phyloP scores from a whole-genome alignment of 2,329 filamentous ascomycete species.

The Pseudogymnoascus sp. region DNA sequence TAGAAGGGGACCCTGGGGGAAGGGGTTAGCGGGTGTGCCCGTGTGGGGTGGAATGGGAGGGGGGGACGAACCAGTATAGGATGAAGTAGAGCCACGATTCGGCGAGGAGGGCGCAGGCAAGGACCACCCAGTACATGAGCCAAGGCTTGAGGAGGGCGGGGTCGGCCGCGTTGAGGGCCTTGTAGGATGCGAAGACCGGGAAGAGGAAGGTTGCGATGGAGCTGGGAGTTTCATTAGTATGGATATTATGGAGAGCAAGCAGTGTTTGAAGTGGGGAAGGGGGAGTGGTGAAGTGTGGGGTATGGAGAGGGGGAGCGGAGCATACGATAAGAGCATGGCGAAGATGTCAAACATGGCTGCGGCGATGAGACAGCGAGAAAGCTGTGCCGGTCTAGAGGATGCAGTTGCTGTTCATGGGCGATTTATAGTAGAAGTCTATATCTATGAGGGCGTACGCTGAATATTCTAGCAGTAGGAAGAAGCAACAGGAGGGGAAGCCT shows the following conservation, averaged over 20 bases:
- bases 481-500: background rate
- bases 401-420: conserved; percentile 1
- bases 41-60: background rate
- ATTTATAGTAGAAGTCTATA: background rate
- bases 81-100: conserved; percentile 88
- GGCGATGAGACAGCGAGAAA: conserved; percentile 2
- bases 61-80: conserved; percentile 57
- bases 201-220: conserved; percentile 85
- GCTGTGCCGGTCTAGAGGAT: background rate
- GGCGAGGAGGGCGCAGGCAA: conserved; percentile 69
- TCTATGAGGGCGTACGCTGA: background rate
- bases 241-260: conserved; percentile 3
- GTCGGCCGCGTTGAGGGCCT: conserved; percentile 87
- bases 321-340: conserved; percentile 70
- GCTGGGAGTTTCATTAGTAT: conserved; percentile 38
- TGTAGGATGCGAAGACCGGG: conserved; percentile 94
- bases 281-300: conserved; percentile 10
- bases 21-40: conserved; percentile 9
- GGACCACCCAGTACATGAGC: conserved; percentile 98
- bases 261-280: conserved; percentile 13
- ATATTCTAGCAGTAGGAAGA: background rate
- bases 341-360: conserved; percentile 65
- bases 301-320: conserved; percentile 25
- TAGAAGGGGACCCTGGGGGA: conserved; percentile 75
- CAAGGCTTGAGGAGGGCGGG: conserved; percentile 87